Conservation (phyloP, 805 yeast species). For the Pichia pseudocactophila region DNA sequence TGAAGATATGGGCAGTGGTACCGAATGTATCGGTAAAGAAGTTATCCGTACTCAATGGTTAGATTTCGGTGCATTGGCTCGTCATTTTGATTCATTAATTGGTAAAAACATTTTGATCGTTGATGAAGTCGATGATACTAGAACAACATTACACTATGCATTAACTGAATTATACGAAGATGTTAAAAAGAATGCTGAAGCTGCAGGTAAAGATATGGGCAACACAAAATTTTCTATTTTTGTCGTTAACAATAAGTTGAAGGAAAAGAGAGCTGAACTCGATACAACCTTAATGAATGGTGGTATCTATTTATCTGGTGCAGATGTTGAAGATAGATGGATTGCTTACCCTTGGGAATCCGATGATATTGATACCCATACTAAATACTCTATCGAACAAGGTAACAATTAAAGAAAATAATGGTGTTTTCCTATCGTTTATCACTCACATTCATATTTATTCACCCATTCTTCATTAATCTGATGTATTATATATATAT, state of each 20-base stretch:
- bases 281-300: conserved; percentile 53
- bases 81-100: conserved; percentile 65
- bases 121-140: conserved; percentile 88
- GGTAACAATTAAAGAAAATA: conserved; percentile 38
- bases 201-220: conserved; percentile 49
- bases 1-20: conserved; percentile 43
- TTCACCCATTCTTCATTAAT: too few relatives aligned
- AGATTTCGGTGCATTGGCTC: conserved; percentile 62
- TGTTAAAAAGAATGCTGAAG: conserved; percentile 49
- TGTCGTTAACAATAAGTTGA: conserved; percentile 77
- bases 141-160: conserved; percentile 84
- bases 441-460: too few relatives aligned
- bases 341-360: conserved; percentile 92
- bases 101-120: conserved; percentile 78
- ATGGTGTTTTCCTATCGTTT: too few relatives aligned
- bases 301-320: conserved; percentile 65
- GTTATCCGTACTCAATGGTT: conserved; percentile 88
- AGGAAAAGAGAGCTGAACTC: conserved; percentile 69
- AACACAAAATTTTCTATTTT: conserved; percentile 64
- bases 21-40: conserved; percentile 60
- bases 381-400: conserved; percentile 54
- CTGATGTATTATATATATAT: background rate
- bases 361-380: conserved; percentile 68
- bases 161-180: conserved; percentile 65
- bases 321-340: conserved; percentile 72